A percentile compares a stretch with the other conserved stretches of the same genome.
Conservation (phyloP, 2,329 filamentous ascomycete species). For the Pseudogymnoascus sp. region DNA sequence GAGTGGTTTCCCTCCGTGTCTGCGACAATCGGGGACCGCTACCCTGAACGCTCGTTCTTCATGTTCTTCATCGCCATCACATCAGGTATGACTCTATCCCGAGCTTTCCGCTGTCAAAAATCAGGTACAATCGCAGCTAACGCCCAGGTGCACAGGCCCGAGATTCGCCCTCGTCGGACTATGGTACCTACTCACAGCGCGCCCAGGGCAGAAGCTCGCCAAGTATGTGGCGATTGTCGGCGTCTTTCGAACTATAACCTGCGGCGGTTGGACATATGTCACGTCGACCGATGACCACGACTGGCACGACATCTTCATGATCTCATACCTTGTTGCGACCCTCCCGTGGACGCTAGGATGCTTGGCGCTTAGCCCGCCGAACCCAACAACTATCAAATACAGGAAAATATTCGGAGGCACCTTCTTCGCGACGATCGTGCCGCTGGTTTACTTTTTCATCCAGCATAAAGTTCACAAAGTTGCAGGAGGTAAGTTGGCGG, state of each 20-base stretch:
- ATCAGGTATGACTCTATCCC: conserved; percentile 51
- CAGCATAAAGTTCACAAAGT: conserved; percentile 96
- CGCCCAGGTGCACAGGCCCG: conserved; percentile 55
- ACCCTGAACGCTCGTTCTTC: conserved; percentile 93
- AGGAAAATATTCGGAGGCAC: conserved; percentile 73
- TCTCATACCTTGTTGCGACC: conserved; percentile 89
- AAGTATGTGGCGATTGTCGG: conserved; percentile 75
- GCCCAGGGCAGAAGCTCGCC: conserved; percentile 65
- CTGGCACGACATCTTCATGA: conserved; percentile 99
- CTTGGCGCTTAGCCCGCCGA: conserved; percentile 77
- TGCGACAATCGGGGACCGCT: conserved; percentile 92
- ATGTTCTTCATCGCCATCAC: conserved; percentile 96
- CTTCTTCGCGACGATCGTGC: conserved; percentile 87
- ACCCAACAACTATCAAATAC: conserved; percentile 75
- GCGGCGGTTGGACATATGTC: conserved; percentile 96
- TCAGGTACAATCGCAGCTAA: background rate
- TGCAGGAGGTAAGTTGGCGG: conserved; percentile 64
- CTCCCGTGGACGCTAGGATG: conserved; percentile 93
- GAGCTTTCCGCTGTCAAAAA: background rate
- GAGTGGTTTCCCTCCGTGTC: conserved; percentile 98
- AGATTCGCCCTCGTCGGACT: conserved; percentile 84
- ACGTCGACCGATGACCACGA: conserved; percentile 97
- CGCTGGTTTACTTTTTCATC: conserved; percentile 93
- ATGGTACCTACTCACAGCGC: conserved; percentile 83
- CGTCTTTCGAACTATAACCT: conserved; percentile 81